A percentile compares a stretch with the other conserved stretches of the same genome.
Evolutionary conservation across 257 asterid species (phyloP).

Genomic region (Solanum virginianum): DNA sequence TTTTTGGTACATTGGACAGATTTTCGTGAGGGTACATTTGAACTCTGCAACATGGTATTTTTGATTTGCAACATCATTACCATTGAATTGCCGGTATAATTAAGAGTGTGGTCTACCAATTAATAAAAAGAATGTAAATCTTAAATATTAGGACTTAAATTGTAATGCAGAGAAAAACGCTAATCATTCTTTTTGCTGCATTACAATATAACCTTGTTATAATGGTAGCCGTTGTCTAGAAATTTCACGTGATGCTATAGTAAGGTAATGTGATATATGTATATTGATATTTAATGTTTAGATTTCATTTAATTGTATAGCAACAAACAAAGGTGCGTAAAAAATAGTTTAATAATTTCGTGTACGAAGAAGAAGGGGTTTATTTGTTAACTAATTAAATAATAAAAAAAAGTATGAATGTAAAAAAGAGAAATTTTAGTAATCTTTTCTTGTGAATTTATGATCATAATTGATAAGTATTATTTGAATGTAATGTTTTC

Average conservation of each 20-base stretch:
- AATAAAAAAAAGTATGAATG: not conserved
- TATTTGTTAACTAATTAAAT: not conserved
- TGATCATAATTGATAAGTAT: not conserved
- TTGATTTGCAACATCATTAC: not conserved
- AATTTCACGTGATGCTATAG: not conserved
- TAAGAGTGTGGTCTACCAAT: not conserved
- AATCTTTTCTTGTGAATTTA: not conserved
- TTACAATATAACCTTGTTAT: not conserved
- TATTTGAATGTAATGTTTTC: not conserved
- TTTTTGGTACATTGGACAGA: not conserved
- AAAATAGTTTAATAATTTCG: not conserved
- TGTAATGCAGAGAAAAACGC: too few species aligned
- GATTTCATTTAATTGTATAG: not conserved
- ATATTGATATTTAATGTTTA: not conserved
- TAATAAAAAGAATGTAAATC: not conserved
- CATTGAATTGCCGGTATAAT: not conserved
- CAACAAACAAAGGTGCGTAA: not conserved
- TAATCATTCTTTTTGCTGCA: not conserved
- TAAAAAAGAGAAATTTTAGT: not conserved
- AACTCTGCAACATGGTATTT: not conserved
- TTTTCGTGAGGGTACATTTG: not conserved
- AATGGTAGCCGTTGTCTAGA: not conserved
- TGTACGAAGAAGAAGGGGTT: not conserved
- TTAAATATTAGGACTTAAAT: not conserved
- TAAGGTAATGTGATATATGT: not conserved